Evolutionary conservation across 1,284 basidiomycete species (phyloP).

Genomic region (Ustilago sp.): DNA sequence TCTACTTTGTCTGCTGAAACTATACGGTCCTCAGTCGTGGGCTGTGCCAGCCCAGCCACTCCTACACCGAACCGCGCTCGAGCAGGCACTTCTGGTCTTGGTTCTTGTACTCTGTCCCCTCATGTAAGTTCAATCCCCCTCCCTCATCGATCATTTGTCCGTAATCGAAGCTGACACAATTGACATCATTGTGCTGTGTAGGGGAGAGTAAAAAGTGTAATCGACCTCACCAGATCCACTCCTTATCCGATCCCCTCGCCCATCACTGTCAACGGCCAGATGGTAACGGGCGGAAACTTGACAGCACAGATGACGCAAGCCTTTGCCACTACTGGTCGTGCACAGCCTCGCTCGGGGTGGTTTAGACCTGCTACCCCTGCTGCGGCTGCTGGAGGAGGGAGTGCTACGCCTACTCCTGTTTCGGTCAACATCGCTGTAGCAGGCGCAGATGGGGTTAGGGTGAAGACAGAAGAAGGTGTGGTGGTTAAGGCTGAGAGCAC

Average conservation of each 20-base stretch:
- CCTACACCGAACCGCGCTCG: not conserved
- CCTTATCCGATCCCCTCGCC: no score
- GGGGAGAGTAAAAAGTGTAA: not conserved
- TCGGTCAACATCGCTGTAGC: not conserved
- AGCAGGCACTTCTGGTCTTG: not conserved
- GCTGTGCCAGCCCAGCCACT: not conserved
- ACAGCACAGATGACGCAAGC: not conserved
- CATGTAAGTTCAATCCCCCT: not conserved
- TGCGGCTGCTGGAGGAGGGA: not conserved
- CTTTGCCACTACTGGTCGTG: slow-evolving; percentile 1
- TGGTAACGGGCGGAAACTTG: not conserved
- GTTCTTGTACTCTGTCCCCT: not conserved
- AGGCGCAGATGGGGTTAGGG: not conserved
- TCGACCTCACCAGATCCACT: slow-evolving; percentile 2
- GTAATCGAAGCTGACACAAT: no score
- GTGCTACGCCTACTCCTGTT: not conserved
- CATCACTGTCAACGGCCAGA: not conserved
- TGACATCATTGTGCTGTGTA: not conserved
- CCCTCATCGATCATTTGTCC: not conserved
- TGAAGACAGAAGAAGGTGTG: not conserved
- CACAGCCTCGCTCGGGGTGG: not conserved
- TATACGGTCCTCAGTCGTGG: not conserved
- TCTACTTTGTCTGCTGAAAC: not conserved
- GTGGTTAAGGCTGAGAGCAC: not conserved
- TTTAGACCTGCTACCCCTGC: not conserved